A percentile compares a stretch with the other conserved stretches of the same genome.
These are phyloP conservation scores for Fusarium verticillioides DNA, from an alignment of 2,329 filamentous ascomycete species.

Conservation along the genomic window DNA sequence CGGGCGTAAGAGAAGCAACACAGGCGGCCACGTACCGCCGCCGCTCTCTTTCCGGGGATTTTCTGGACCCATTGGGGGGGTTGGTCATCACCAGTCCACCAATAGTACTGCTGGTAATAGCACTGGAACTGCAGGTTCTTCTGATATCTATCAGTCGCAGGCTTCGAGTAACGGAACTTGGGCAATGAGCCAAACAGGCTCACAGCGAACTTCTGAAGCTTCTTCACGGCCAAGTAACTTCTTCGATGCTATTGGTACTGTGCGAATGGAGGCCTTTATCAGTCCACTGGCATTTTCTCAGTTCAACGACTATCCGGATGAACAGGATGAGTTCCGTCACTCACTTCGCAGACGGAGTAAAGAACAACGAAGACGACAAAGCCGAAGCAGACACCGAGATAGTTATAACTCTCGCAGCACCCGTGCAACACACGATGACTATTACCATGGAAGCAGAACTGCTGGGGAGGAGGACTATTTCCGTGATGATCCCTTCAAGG, in stretches of 20 bases:
- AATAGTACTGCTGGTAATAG: conserved; percentile 70
- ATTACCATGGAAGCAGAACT: conserved; percentile 58
- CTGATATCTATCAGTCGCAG: conserved; percentile 69
- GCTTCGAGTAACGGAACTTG: conserved; percentile 58
- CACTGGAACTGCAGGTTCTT: conserved; percentile 67
- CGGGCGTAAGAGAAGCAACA: conserved; percentile 89
- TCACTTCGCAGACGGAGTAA: conserved; percentile 65
- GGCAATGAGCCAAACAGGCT: conserved; percentile 58
- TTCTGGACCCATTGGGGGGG: conserved; percentile 64
- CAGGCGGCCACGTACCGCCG: conserved; percentile 77
- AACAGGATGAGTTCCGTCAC: conserved; percentile 62
- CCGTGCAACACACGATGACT: conserved; percentile 58
- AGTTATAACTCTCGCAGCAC: conserved; percentile 60
- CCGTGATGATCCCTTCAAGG: conserved; percentile 70
- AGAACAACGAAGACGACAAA: conserved; percentile 62
- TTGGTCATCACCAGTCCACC: conserved; percentile 58
- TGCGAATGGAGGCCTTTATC: conserved; percentile 98
- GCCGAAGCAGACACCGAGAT: conserved; percentile 65
- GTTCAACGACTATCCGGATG: conserved; percentile 59
- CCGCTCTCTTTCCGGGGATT: conserved; percentile 83
- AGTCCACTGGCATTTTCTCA: conserved; percentile 65
- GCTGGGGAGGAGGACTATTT: conserved; percentile 67
- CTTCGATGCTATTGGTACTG: conserved; percentile 89
- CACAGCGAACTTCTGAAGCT: conserved; percentile 66
- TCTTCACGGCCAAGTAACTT: conserved; percentile 70